phyloP scores from a whole-genome alignment of 106 monocot genomes.

The Platanthera zijinensis region DNA sequence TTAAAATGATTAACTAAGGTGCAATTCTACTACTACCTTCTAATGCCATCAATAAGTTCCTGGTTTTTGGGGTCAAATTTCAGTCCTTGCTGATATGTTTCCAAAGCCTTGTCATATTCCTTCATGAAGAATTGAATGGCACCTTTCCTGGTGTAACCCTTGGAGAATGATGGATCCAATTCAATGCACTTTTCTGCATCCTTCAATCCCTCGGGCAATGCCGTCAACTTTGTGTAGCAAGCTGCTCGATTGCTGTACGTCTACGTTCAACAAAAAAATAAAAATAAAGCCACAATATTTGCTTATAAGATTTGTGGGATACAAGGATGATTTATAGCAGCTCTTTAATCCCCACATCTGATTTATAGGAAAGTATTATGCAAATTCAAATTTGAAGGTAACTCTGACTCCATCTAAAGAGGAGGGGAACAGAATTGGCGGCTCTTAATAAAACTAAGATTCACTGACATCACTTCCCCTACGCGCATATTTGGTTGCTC shows the following conservation, averaged over 20 bases:
- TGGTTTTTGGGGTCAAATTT: constrained; percentile 77
- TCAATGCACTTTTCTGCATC: constrained; percentile 98
- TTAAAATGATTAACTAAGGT: background rate
- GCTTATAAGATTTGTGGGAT: too few species aligned
- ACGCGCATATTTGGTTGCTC: too few species aligned
- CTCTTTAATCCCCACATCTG: background rate
- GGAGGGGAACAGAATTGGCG: too few species aligned
- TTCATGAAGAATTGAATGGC: constrained; percentile 95
- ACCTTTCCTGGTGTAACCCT: constrained; percentile 93
- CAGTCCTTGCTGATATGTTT: constrained; percentile 87
- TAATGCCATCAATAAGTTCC: constrained; percentile 73
- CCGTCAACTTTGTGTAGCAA: constrained; percentile 89
- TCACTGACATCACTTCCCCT: too few species aligned
- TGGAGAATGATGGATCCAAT: constrained; percentile 77
- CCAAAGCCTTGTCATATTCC: constrained; percentile 92
- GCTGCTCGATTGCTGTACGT: constrained; percentile 97
- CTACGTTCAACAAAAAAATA: constrained; percentile 9
- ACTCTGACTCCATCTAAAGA: too few species aligned
- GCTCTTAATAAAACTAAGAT: too few species aligned
- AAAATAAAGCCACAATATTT: too few species aligned
- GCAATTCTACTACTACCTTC: constrained; percentile 32
- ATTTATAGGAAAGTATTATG: background rate
- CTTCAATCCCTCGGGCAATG: constrained; percentile 88
- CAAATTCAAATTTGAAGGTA: background rate
- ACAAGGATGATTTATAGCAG: background rate